Conservation (phyloP, 2,329 filamentous ascomycete species). For the Colletotrichum sp. region DNA sequence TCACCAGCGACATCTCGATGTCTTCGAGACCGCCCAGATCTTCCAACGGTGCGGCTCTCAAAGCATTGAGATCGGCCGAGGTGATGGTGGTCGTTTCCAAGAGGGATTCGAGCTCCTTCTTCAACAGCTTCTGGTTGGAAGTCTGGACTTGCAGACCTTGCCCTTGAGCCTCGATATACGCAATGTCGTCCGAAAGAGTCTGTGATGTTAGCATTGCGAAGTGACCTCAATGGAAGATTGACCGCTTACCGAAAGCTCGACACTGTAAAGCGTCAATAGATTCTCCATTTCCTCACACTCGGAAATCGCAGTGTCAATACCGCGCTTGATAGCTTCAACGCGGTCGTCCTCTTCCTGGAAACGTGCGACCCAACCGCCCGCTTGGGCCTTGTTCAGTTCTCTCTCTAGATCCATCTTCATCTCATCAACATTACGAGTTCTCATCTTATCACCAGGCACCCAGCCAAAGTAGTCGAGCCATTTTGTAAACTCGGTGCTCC, state of each 20-base stretch:
- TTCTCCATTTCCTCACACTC: slow-evolving; percentile 98
- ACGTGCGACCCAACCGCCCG: slow-evolving; percentile 88
- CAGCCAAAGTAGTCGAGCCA: slow-evolving; percentile 89
- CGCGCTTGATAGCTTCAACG: slow-evolving; percentile 82
- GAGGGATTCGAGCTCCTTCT: slow-evolving; percentile 87
- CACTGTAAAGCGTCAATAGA: slow-evolving; percentile 89
- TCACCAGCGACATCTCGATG: slow-evolving; percentile 78
- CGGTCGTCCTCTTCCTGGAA: slow-evolving; percentile 87
- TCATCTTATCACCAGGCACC: slow-evolving; percentile 77
- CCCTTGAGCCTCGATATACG: slow-evolving; percentile 96
- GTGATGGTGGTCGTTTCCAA: slow-evolving; percentile 92
- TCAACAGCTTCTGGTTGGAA: slow-evolving; percentile 93
- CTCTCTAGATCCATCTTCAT: slow-evolving; percentile 84
- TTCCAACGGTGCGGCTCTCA: slow-evolving; percentile 77
- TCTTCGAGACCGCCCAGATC: slow-evolving; percentile 73
- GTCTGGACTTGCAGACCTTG: slow-evolving; percentile 97
- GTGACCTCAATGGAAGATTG: background rate
- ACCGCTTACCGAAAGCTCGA: slow-evolving; percentile 82
- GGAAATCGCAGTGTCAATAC: slow-evolving; percentile 88
- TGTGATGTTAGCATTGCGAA: slow-evolving; percentile 41
- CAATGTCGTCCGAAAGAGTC: slow-evolving; percentile 94
- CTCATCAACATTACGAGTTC: slow-evolving; percentile 77
- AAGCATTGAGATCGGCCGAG: slow-evolving; percentile 72
- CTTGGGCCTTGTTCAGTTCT: slow-evolving; percentile 89
- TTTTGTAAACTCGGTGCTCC: slow-evolving; percentile 80